These are phyloP conservation scores for Stagonosporopsis tanaceti DNA, from an alignment of 2,329 filamentous ascomycete genomes.

Conservation along the genomic window DNA sequence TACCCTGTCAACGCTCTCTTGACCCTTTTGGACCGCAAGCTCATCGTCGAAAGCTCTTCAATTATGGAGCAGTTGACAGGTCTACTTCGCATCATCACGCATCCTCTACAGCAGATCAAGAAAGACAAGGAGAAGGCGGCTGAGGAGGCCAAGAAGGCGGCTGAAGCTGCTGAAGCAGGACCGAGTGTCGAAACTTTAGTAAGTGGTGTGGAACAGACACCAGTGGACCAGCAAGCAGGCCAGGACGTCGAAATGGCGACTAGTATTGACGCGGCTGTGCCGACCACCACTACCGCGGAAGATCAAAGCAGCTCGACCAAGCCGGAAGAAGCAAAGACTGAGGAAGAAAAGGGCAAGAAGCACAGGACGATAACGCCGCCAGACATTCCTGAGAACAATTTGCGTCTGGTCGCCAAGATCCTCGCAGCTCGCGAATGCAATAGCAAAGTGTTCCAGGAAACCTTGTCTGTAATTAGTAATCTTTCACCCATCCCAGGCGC, in stretches of 20 bases:
- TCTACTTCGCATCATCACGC: conserved; percentile 85
- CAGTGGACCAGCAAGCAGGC: conserved; percentile 12
- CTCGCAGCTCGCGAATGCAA: conserved; percentile 96
- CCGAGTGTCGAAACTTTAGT: conserved; percentile 33
- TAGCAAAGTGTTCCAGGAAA: conserved; percentile 97
- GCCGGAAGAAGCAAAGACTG: conserved; percentile 46
- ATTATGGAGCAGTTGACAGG: conserved; percentile 95
- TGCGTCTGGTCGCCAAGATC: conserved; percentile 94
- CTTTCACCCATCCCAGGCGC: conserved; percentile 91
- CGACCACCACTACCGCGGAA: conserved; percentile 14
- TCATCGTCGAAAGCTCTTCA: conserved; percentile 95
- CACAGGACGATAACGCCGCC: conserved; percentile 76
- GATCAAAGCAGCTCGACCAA: conserved; percentile 36
- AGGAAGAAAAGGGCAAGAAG: conserved; percentile 57
- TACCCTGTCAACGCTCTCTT: conserved; percentile 93
- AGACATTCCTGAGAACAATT: conserved; percentile 84
- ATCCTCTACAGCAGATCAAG: conserved; percentile 83
- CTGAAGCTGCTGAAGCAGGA: conserved; percentile 13
- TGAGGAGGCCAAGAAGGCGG: conserved; percentile 56
- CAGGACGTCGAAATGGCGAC: conserved; percentile 50
- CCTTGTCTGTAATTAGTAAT: conserved; percentile 97
- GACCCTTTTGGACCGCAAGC: conserved; percentile 85
- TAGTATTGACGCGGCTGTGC: conserved; percentile 45
- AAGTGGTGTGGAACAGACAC: conserved; percentile 21
- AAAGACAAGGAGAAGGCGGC: conserved; percentile 75